Evolutionary conservation across 768 basidiomycete genomes (phyloP).

Genomic region (Porphyrellus cyaneotinctus): DNA sequence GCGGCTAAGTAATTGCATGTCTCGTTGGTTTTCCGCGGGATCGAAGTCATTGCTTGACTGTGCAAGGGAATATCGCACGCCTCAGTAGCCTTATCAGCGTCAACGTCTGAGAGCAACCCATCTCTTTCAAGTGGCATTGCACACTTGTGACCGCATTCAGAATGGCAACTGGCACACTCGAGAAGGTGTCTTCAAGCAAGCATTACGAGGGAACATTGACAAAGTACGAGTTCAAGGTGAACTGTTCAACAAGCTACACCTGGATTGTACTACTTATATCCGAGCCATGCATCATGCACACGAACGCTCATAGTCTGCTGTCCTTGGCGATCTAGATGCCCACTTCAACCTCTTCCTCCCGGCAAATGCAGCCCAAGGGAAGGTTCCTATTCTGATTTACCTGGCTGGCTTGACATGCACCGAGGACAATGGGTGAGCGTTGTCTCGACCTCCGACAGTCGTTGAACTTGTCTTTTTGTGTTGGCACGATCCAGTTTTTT

Average conservation of each 20-base stretch:
- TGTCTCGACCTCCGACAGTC: background rate
- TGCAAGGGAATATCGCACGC: no score
- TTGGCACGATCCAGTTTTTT: background rate
- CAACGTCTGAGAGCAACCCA: no score
- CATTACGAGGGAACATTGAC: slow-evolving; percentile 74
- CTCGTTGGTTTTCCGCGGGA: no score
- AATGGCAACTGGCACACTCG: slow-evolving; percentile 40
- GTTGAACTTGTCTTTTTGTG: background rate
- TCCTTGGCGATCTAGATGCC: slow-evolving; percentile 64
- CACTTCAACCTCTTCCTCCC: slow-evolving; percentile 92
- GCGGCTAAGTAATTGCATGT: no score
- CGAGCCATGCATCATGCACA: background rate
- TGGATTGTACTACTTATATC: background rate
- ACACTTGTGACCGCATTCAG: no score
- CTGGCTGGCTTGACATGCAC: slow-evolving; percentile 87
- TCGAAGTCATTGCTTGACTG: no score
- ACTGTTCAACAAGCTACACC: background rate
- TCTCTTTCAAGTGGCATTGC: no score
- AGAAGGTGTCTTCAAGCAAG: slow-evolving; percentile 73
- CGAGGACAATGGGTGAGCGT: slow-evolving; percentile 83
- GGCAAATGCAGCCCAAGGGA: slow-evolving; percentile 49
- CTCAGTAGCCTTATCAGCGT: no score
- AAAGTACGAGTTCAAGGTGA: slow-evolving; percentile 85
- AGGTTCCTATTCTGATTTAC: slow-evolving; percentile 73
- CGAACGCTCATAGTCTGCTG: slow-evolving; percentile 50